Conservation (phyloP, 2,329 filamentous ascomycete genomes). For the Trichophyton mentagrophytes region DNA sequence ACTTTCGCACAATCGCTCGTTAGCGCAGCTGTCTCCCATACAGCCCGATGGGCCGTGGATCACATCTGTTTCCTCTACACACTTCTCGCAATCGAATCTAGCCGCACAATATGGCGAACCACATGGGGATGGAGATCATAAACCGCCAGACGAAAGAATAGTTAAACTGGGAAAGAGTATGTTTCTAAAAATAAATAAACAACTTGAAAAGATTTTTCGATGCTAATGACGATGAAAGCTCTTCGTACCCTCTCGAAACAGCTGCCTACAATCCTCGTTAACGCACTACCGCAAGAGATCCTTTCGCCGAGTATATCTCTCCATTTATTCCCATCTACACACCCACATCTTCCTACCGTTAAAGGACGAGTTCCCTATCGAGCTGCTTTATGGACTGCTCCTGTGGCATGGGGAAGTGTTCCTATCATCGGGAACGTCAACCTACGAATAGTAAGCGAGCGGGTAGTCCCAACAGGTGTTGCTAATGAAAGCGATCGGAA, state of each 20-base stretch:
- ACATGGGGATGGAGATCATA: conserved; percentile 5
- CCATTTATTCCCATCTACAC: conserved; percentile 51
- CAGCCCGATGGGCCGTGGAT: conserved; percentile 27
- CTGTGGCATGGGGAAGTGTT: conserved; percentile 87
- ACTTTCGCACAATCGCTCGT: conserved; percentile 17
- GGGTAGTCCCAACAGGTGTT: conserved; percentile 55
- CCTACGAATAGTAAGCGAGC: conserved; percentile 76
- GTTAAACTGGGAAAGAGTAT: conserved; percentile 12
- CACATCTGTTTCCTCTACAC: conserved; percentile 10
- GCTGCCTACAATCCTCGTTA: conserved; percentile 48
- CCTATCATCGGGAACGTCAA: conserved; percentile 83
- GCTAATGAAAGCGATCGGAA: conserved; percentile 24
- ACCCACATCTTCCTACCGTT: conserved; percentile 67
- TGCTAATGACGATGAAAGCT: conserved; percentile 28
- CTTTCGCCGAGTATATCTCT: conserved; percentile 50
- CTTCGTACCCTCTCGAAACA: conserved; percentile 49
- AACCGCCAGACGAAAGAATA: conserved; percentile 12
- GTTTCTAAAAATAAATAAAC: background rate
- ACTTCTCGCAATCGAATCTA: conserved; percentile 8
- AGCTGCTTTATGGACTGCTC: conserved; percentile 88
- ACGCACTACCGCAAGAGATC: conserved; percentile 49
- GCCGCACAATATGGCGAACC: background rate
- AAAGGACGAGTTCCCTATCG: conserved; percentile 82
- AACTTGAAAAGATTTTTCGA: background rate
- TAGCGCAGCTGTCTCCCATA: conserved; percentile 28